Evolutionary conservation across 495 filamentous ascomycete species (phyloP).

Genomic region (Talaromyces ruber): DNA sequence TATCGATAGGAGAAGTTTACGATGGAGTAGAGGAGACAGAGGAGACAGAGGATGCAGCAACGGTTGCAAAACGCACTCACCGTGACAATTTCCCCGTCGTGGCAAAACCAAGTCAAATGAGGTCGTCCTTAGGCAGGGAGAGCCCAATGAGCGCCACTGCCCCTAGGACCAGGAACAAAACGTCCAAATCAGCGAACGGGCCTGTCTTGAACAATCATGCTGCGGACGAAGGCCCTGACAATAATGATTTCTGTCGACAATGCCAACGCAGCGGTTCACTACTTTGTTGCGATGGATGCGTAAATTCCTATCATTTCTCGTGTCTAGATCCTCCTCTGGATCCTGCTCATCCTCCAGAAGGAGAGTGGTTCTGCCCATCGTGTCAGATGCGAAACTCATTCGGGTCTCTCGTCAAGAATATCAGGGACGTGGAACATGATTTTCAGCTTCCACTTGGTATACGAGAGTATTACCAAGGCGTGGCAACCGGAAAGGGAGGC

Average conservation of each 20-base stretch:
- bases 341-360: conserved; percentile 52
- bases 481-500: conserved; percentile 63
- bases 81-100: conserved; percentile 15
- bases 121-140: conserved; percentile 14
- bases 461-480: conserved; percentile 64
- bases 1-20: conserved; percentile 9
- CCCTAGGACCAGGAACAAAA: conserved; percentile 8
- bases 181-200: conserved; percentile 9
- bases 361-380: conserved; percentile 76
- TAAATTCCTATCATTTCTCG: conserved; percentile 74
- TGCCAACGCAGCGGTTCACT: conserved; percentile 77
- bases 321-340: conserved; percentile 76
- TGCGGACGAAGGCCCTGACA: conserved; percentile 36
- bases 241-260: conserved; percentile 78
- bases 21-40: conserved; percentile 3
- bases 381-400: conserved; percentile 56
- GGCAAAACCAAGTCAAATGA: conserved; percentile 16
- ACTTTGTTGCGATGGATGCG: conserved; percentile 88
- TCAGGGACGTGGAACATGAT: conserved; percentile 60
- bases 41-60: conserved; percentile 4
- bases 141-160: background rate
- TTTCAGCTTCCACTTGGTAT: conserved; percentile 63
- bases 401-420: conserved; percentile 43
- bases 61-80: conserved; percentile 19
- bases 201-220: background rate